These are phyloP conservation scores for Oryza australiensis DNA, from an alignment of 176 grass and related monocot genomes.

Conservation along the genomic window DNA sequence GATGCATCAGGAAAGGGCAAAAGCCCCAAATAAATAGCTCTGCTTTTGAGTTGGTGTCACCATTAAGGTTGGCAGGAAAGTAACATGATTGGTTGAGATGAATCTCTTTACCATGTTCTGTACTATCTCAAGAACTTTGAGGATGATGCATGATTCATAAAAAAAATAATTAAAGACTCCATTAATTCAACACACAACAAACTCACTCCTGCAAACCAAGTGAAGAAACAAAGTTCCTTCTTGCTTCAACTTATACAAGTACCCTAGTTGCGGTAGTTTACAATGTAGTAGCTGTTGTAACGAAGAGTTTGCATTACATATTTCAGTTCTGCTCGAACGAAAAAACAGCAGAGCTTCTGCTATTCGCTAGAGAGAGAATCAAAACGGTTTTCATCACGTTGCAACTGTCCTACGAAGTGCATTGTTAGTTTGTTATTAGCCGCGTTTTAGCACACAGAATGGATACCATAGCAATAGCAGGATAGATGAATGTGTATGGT, in stretches of 20 bases:
- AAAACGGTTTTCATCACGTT: background rate
- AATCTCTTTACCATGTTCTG: background rate
- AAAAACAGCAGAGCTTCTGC: background rate
- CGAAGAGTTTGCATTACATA: background rate
- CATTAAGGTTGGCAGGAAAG: background rate
- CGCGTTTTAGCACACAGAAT: background rate
- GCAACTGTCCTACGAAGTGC: background rate
- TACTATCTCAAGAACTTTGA: background rate
- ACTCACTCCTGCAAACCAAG: background rate
- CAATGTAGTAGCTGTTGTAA: background rate
- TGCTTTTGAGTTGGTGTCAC: background rate
- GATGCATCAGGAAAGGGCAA: background rate
- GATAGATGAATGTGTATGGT: background rate
- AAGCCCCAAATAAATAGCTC: background rate
- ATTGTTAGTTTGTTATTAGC: slow-evolving; percentile 13
- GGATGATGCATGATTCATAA: background rate
- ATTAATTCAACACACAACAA: background rate
- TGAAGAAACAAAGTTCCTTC: no score
- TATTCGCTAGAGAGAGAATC: no score
- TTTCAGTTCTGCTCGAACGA: background rate
- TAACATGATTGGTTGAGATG: background rate
- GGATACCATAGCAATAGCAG: background rate
- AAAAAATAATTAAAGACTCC: background rate
- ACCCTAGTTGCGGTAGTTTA: background rate
- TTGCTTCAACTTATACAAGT: background rate